phyloP scores from a whole-genome alignment of 1,284 basidiomycete genomes.

The Apiotrichum laibachii region DNA sequence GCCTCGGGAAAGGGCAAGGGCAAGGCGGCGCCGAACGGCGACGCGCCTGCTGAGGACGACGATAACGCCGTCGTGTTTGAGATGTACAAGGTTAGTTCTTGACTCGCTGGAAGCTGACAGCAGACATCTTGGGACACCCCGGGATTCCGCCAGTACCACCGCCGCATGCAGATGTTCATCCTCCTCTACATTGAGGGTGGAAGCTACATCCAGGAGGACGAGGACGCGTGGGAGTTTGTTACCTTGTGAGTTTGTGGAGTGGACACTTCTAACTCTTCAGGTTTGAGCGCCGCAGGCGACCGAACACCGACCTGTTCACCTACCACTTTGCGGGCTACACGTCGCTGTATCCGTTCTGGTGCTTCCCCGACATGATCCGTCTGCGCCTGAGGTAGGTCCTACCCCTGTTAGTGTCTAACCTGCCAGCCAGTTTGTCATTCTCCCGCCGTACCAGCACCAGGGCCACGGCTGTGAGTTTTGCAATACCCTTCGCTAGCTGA shows the following conservation, averaged over 20 bases:
- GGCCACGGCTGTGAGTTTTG: conserved; percentile 78
- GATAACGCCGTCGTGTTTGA: conserved; percentile 70
- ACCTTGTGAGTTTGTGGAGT: conserved; percentile 61
- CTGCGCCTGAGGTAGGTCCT: conserved; percentile 70
- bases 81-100: conserved; percentile 75
- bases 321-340: conserved; percentile 93
- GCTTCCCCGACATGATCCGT: conserved; percentile 81
- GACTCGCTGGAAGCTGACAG: neutral
- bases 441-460: conserved; percentile 83
- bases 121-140: conserved; percentile 80
- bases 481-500: conserved; percentile 3
- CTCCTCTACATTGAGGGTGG: conserved; percentile 93
- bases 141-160: conserved; percentile 88
- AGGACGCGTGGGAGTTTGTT: conserved; percentile 84
- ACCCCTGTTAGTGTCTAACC: neutral
- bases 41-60: conserved; percentile 56
- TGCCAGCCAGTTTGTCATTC: conserved; percentile 83
- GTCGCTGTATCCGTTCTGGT: conserved; percentile 88
- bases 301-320: conserved; percentile 51
- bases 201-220: conserved; percentile 83
- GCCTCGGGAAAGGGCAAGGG: conserved; percentile 57
- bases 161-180: conserved; percentile 92
- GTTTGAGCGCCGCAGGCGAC: conserved; percentile 75
- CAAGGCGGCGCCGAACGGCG: conserved; percentile 32
- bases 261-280: conserved; percentile 50